Evolutionary conservation across 345 rosid species (phyloP).

Genomic region (Aquilaria sinensis): DNA sequence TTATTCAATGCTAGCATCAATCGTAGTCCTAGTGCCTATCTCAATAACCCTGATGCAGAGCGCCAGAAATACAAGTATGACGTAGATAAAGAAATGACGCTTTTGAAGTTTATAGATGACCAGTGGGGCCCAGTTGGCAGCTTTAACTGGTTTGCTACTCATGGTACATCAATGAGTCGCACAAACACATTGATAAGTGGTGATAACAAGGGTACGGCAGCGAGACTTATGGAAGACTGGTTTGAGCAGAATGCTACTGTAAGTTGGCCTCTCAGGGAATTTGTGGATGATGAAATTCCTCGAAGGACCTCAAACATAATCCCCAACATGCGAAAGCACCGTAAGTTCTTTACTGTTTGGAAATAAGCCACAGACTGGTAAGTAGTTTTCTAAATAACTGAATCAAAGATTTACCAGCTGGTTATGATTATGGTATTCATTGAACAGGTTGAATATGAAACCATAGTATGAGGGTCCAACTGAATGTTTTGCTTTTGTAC

Average conservation of each 20-base stretch:
- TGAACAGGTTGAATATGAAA: no score
- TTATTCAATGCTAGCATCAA: slow-evolving; percentile 82
- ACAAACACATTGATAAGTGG: slow-evolving; percentile 93
- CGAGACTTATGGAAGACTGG: slow-evolving; percentile 98
- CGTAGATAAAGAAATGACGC: slow-evolving; percentile 96
- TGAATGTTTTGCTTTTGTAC: no score
- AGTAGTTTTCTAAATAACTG: no score
- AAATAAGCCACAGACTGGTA: background rate
- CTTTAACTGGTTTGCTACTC: slow-evolving; percentile 99
- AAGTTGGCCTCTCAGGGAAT: slow-evolving; percentile 32
- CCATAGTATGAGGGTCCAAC: no score
- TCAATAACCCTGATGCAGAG: slow-evolving; percentile 78
- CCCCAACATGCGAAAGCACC: slow-evolving; percentile 30
- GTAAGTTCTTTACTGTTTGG: slow-evolving; percentile 34
- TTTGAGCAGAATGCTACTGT: slow-evolving; percentile 39
- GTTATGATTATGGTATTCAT: no score
- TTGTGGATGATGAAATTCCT: slow-evolving; percentile 39
- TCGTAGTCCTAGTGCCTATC: slow-evolving; percentile 99
- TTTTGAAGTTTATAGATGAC: slow-evolving; percentile 86
- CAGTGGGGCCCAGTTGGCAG: slow-evolving; percentile 94
- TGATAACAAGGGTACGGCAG: slow-evolving; percentile 98
- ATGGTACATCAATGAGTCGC: slow-evolving; percentile 99
- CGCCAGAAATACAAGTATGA: slow-evolving; percentile 67
- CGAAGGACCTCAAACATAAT: slow-evolving; percentile 71
- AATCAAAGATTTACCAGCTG: no score